Percentiles rank a stretch among this genome's conserved stretches.
These are phyloP conservation scores for Dictyostelium citrinum DNA, from an alignment of 78 protist species.

Conservation along the genomic window DNA sequence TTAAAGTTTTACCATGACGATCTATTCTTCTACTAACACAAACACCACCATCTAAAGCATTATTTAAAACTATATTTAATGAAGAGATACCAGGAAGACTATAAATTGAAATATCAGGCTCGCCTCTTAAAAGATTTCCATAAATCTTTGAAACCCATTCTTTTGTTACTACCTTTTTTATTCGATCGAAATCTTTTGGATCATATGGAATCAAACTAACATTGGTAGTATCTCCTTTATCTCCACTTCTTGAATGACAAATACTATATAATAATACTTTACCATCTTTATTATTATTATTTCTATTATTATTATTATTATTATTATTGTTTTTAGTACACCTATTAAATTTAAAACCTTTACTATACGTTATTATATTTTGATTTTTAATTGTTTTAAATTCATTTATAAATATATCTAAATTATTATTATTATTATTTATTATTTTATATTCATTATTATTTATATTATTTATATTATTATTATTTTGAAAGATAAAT, in stretches of 20 bases:
- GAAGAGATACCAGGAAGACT: constrained; percentile 47
- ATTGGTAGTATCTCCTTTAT: constrained; percentile 70
- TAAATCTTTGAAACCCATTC: constrained; percentile 68
- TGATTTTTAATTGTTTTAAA: neutral
- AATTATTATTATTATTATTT: neutral
- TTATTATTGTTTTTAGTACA: neutral
- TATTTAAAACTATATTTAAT: constrained; percentile 32
- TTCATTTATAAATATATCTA: neutral
- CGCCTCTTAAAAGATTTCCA: constrained; percentile 15
- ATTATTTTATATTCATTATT: neutral
- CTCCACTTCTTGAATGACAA: constrained; percentile 67
- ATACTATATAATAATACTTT: constrained; percentile 61
- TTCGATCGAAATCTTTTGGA: constrained; percentile 26
- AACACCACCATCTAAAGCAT: constrained; percentile 76
- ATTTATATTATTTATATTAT: neutral
- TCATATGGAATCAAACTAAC: constrained; percentile 55
- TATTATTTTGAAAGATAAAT: constrained; percentile 1
- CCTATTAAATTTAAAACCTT: neutral
- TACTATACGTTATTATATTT: neutral
- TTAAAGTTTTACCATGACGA: constrained; percentile 71
- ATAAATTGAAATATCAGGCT: constrained; percentile 19
- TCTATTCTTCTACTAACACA: constrained; percentile 73
- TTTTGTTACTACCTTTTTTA: constrained; percentile 8
- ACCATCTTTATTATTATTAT: neutral
- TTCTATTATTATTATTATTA: neutral